A percentile compares a stretch with the other conserved stretches of the same genome.
Conservation (phyloP, 495 filamentous ascomycete species). For the Penicillium flavigenum region DNA sequence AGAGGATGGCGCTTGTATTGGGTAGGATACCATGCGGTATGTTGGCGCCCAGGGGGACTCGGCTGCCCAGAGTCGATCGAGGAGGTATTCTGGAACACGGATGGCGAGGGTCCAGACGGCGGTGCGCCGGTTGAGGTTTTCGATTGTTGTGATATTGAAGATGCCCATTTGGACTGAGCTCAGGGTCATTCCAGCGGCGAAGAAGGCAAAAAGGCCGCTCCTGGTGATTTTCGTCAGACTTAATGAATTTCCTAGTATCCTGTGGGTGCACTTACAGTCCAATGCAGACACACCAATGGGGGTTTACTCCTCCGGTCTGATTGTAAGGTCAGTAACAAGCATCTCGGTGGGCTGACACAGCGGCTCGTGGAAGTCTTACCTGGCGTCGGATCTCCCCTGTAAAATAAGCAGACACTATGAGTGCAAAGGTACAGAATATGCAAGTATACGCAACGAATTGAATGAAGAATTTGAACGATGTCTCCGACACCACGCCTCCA, state of each 20-base stretch:
- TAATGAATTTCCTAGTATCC: neutral
- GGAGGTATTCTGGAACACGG: conserved; percentile 56
- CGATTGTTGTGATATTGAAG: conserved; percentile 77
- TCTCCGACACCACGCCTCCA: conserved; percentile 84
- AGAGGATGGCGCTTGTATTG: conserved; percentile 24
- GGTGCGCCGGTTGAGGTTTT: conserved; percentile 61
- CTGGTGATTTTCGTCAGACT: conserved; percentile 31
- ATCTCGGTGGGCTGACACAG: neutral
- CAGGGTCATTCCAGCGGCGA: conserved; percentile 69
- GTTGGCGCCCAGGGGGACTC: conserved; percentile 42
- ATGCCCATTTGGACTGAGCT: conserved; percentile 68
- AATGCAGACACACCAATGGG: conserved; percentile 55
- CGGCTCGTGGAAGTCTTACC: conserved; percentile 23
- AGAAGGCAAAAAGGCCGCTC: conserved; percentile 69
- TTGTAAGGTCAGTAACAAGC: conserved; percentile 15
- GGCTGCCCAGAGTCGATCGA: conserved; percentile 36
- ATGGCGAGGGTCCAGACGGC: conserved; percentile 74
- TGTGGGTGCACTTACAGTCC: conserved; percentile 49
- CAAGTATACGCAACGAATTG: conserved; percentile 75
- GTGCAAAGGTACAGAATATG: conserved; percentile 62
- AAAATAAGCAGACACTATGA: conserved; percentile 60
- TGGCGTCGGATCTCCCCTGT: conserved; percentile 46
- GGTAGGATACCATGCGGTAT: conserved; percentile 51
- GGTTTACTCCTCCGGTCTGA: conserved; percentile 40
- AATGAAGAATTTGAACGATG: conserved; percentile 82